Percentiles rank a stretch among this genome's conserved stretches.
Evolutionary conservation across 257 asterid species (phyloP).

Genomic region (Nicotiana obtusifolia): DNA sequence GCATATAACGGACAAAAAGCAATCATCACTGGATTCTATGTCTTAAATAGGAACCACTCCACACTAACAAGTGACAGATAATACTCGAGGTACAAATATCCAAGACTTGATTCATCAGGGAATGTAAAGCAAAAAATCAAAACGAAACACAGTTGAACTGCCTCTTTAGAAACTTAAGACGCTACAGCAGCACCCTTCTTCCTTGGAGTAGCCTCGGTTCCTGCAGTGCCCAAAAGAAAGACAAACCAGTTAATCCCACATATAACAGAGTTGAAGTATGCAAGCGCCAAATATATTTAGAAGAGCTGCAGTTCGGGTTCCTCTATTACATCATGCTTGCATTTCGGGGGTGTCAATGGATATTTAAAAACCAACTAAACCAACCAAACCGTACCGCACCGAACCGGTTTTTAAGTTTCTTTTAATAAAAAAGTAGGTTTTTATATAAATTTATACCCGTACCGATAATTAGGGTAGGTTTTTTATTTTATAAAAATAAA

Average conservation of each 20-base stretch:
- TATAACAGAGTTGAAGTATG: neutral
- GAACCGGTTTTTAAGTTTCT: too few species aligned
- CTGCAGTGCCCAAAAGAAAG: constrained; percentile 9
- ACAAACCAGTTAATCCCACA: neutral
- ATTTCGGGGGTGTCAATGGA: too few species aligned
- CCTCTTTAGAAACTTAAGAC: neutral
- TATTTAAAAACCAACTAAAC: too few species aligned
- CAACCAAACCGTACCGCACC: too few species aligned
- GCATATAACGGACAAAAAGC: neutral
- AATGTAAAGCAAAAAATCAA: neutral
- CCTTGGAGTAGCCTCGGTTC: constrained; percentile 35
- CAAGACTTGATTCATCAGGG: neutral
- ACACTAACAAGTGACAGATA: neutral
- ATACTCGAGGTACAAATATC: neutral
- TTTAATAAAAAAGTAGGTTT: too few species aligned
- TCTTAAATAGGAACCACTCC: neutral
- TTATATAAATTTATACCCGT: too few species aligned
- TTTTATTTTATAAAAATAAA: too few species aligned
- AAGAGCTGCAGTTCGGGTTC: neutral
- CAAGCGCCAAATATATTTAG: neutral
- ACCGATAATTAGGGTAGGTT: too few species aligned
- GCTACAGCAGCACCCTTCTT: constrained; percentile 26
- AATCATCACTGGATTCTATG: neutral
- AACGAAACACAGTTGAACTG: neutral
- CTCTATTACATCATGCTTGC: neutral